A percentile compares a stretch with the other conserved stretches of the same genome.
Evolutionary conservation across 1,284 basidiomycete genomes (phyloP).

Genomic region (Cronartium quercuum): DNA sequence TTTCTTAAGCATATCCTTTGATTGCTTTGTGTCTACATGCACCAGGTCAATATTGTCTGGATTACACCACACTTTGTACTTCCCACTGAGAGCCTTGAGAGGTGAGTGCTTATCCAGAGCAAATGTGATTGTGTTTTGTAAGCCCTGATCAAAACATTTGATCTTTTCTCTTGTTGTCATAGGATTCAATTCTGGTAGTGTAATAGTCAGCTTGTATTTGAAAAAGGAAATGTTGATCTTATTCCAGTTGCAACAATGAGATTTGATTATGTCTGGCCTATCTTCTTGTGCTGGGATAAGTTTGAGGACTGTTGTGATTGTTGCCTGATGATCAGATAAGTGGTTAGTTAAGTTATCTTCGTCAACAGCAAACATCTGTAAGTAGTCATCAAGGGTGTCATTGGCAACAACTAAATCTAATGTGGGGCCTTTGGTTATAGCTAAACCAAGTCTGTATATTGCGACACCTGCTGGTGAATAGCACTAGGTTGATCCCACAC

Average conservation of each 20-base stretch:
- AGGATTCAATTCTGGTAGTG: not conserved
- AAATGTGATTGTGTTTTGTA: not conserved
- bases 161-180: not conserved
- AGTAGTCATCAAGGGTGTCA: not conserved
- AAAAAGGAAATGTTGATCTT: not conserved
- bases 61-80: not conserved
- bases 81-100: not conserved
- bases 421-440: not conserved
- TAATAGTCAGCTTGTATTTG: not conserved
- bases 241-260: not conserved
- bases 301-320: not conserved
- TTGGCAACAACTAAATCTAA: not conserved
- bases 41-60: too few relatives aligned
- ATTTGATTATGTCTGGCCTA: not conserved
- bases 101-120: not conserved
- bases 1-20: too few relatives aligned
- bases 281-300: not conserved
- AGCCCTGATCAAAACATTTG: not conserved
- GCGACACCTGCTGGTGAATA: not conserved
- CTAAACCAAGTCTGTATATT: not conserved
- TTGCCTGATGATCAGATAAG: constrained; percentile 18
- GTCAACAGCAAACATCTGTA: not conserved
- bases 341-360: constrained; percentile 1
- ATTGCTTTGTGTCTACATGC: too few relatives aligned
- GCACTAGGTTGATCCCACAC: not conserved